Base-by-base conservation (phyloP, 345 rosid species). In the Pseudoturritis turrita region DNA sequence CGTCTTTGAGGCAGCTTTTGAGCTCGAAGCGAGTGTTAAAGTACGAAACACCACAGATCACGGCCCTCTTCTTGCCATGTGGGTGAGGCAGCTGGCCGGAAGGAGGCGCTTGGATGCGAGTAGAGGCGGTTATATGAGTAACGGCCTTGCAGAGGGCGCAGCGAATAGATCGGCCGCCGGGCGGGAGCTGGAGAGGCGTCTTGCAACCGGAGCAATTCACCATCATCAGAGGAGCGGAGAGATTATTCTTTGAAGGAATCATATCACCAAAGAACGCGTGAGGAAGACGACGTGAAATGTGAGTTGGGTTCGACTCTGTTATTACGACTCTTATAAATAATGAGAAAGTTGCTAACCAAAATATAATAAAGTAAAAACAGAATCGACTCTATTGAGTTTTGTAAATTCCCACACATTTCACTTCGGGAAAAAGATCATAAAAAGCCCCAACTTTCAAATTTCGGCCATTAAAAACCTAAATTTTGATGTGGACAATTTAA, bases 1-100 rank as follows among this genome's bases (percentile, higher is more conserved):
- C 95, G 72, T 89, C 92, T 65, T 89, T 92, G 55, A 92, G 82
- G 83, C 98, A 92, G 13, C 98, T 93, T 69, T 90, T 84, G 50
- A 92, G 91, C 86, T 88, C 95, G 66, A 80, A 87, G 70, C 90
- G 81, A 21, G 97, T 87, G 70, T 65, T 76, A 77, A 71, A 77
- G 55, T 92, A 92, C 37, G 93, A 89, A n/a, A 92, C 86, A 56
- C 96, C 98, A 70, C 85, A 81, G 44, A 92, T 88, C 79, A 92
- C 91, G 7, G 98, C 98, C 71, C 83, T 83, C 81, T 83, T 92
- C 65, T 87, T 79, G 21, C 96, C 92, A 65, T 86, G 86, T 1
- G 86, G 79, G 76, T 72, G 74, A 12, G 97, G 87, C 19, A 84
- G 86, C 40, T 80, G 80, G 0, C 88, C 88, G 5, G 87, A 9